phyloP scores from a whole-genome alignment of 345 rosid species.

The Citrus trifoliata region DNA sequence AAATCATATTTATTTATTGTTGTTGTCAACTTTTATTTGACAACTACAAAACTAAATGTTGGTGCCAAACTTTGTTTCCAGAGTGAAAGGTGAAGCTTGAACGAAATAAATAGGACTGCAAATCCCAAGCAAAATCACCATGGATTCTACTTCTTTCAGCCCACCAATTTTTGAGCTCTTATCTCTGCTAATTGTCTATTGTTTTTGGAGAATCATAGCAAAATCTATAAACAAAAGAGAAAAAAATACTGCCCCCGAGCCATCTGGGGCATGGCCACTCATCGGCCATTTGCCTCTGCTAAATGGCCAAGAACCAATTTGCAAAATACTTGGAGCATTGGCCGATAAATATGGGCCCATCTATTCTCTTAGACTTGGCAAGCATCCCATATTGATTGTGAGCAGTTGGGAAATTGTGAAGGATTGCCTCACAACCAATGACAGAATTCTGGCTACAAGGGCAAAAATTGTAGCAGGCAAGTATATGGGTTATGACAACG shows the following conservation, averaged over 20 bases:
- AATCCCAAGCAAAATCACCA: neutral
- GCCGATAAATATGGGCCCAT: conserved; percentile 54
- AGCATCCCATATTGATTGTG: conserved; percentile 29
- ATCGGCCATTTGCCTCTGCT: conserved; percentile 67
- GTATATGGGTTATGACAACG: conserved; percentile 58
- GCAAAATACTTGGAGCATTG: conserved; percentile 41
- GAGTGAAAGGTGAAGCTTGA: too few relatives aligned
- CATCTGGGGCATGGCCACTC: conserved; percentile 54
- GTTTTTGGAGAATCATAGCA: conserved; percentile 6
- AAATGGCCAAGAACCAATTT: conserved; percentile 26
- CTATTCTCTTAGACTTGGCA: conserved; percentile 52
- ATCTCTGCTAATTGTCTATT: neutral
- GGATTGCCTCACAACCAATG: conserved; percentile 55
- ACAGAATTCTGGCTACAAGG: conserved; percentile 47
- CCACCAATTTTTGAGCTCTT: neutral
- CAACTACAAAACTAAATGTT: too few relatives aligned
- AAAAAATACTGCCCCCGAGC: conserved; percentile 34
- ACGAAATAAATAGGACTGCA: neutral
- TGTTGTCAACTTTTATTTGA: too few relatives aligned
- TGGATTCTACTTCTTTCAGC: conserved; percentile 7
- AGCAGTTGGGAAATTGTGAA: conserved; percentile 40
- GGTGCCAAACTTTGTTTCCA: too few relatives aligned
- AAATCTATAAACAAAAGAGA: neutral
- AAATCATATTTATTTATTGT: too few relatives aligned
- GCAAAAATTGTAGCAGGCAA: conserved; percentile 49